Percentiles rank a stretch among this genome's conserved stretches.
Conservation (phyloP, 345 rosid genomes). For the Noccaea caerulescens region DNA sequence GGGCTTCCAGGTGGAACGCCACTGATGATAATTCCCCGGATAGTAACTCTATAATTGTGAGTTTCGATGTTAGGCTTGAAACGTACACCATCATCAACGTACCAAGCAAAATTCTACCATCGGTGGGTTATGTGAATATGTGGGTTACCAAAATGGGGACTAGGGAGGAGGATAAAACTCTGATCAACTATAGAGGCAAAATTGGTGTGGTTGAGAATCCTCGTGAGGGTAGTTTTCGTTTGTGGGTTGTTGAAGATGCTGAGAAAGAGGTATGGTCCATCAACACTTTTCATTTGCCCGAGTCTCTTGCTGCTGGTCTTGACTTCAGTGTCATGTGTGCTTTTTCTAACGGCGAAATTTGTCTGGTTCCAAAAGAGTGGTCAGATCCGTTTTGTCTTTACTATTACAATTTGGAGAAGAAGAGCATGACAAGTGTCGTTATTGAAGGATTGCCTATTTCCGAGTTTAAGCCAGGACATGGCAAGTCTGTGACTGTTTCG, state of each 20-base stretch:
- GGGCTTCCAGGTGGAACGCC: not conserved
- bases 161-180: not conserved
- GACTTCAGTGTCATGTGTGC: not conserved
- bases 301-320: not conserved
- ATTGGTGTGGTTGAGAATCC: conserved; percentile 22
- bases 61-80: conserved; percentile 26
- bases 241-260: conserved; percentile 10
- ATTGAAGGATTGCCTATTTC: not conserved
- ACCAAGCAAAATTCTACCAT: not conserved
- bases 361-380: not conserved
- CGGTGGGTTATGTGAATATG: not conserved
- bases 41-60: not conserved
- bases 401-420: conserved; percentile 15
- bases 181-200: conserved; percentile 14
- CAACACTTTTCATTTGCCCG: not conserved
- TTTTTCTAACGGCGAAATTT: conserved; percentile 1
- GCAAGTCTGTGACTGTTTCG: not conserved
- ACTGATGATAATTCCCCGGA: not conserved
- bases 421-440: not conserved
- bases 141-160: too few relatives aligned
- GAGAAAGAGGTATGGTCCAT: conserved; percentile 6
- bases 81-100: conserved; percentile 9
- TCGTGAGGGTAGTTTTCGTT: not conserved
- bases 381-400: conserved; percentile 1
- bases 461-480: not conserved